Base-by-base conservation (phyloP, 768 basidiomycete genomes). In the Cystofilobasidium macerans region DNA sequence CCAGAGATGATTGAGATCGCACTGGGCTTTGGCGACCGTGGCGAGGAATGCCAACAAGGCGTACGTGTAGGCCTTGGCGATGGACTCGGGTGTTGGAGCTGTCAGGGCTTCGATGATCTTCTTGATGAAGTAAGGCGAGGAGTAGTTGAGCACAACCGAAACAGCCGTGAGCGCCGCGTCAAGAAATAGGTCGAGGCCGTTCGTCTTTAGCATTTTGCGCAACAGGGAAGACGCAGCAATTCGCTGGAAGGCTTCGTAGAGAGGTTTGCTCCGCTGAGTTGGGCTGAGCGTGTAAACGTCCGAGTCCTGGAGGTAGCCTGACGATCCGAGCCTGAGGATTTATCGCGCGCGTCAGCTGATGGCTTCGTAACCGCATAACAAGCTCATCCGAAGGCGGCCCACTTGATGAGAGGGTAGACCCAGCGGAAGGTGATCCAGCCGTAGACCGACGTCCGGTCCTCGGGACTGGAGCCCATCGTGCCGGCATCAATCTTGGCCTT, bases 1-100 rank as follows among this genome's bases (percentile, higher is more conserved):
- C 67, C 67, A 68, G 26, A 68, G 61, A 26, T 68, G 67, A 22
- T 63, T 58, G 20, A 68, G 30, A 35, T 68, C 67, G 26, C 40
- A 57, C 33, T 68, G 57, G 33, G 67, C 54, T 48, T 68, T 68
- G 32, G 20, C 3, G n/a, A 63, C 14, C 13, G 67, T 58, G 14
- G 51, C 42, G 32, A 68, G 47, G 13, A 68, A 59, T 13, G 67
- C 61, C 2, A 68, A 45, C 32, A 58, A 13, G 16, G 67, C 67
- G 30, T 59, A 68, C 13, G 62, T 57, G 62, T 63, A 68, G 24
- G 67, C 67, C 22, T 48, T 58, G 1, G 61, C 45, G 1, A 57
- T 33, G 30, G 53, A 38, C 26, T 62, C 61, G 9, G 54, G 47
- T 9, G 35, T 63, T 2, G 67, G 67, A n/a, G 48, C 18, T 2